A percentile compares a stretch with the other conserved stretches of the same genome.
phyloP scores from a whole-genome alignment of 78 protist species.

The Dictyostelium firmibasis region DNA sequence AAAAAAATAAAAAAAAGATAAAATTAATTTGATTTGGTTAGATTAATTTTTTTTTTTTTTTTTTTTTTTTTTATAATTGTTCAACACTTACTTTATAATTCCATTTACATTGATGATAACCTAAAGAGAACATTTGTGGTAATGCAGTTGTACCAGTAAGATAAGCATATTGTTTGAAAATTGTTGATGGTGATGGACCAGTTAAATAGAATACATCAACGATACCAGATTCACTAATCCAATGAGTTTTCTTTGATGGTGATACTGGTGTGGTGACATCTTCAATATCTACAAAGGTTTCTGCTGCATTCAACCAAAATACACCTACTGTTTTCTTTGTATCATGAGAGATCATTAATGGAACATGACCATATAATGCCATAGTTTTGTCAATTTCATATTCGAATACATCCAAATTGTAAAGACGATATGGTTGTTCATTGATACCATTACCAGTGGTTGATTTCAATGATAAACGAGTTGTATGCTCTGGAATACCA shows the following conservation, averaged over 20 bases:
- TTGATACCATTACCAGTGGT: slow-evolving; percentile 72
- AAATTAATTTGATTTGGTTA: slow-evolving; percentile 36
- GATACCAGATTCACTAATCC: slow-evolving; percentile 93
- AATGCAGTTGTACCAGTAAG: slow-evolving; percentile 94
- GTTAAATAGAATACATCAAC: slow-evolving; percentile 93
- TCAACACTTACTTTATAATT: slow-evolving; percentile 90
- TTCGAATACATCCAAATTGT: slow-evolving; percentile 97
- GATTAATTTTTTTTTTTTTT: slow-evolving; percentile 37
- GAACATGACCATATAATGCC: slow-evolving; percentile 97
- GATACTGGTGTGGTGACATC: background rate
- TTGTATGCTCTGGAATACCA: slow-evolving; percentile 97
- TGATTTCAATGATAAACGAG: slow-evolving; percentile 70
- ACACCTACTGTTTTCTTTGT: slow-evolving; percentile 72
- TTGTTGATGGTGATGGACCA: slow-evolving; percentile 87
- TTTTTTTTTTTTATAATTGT: background rate
- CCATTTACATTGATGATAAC: slow-evolving; percentile 99
- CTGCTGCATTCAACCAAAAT: slow-evolving; percentile 97
- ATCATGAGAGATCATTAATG: slow-evolving; percentile 92
- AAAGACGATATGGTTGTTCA: slow-evolving; percentile 95
- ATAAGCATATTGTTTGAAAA: slow-evolving; percentile 84
- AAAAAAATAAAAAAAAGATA: background rate
- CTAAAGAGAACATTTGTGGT: slow-evolving; percentile 96
- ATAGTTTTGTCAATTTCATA: slow-evolving; percentile 93
- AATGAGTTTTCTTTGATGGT: slow-evolving; percentile 82
- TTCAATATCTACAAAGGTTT: slow-evolving; percentile 93